Base-by-base conservation (phyloP, 345 rosid species). In the Eucalyptus paniculata region DNA sequence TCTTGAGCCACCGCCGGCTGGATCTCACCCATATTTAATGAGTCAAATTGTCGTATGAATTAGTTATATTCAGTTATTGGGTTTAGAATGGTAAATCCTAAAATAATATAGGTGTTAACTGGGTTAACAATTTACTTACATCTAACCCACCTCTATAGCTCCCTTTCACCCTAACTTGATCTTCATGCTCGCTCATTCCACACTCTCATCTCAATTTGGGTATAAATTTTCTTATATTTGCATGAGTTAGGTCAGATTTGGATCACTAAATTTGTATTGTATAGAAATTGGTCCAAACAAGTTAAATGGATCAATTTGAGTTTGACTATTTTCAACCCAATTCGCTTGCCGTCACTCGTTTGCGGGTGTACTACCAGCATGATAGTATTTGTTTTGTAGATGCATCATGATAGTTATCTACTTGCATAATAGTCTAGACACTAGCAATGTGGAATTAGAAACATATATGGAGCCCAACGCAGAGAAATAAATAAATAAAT, bases 151-250 rank as follows among this genome's bases (percentile, higher is more conserved):
- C 13, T 56, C 30, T 10, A 56, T 56, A 56, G 21, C 30, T 56
- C 30, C 13, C 13, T 56, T 24, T 56, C 13, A 1, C 62, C 12
- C 62, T 56, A 4, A 56, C 14, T 56, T 1, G 30, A 56, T 56
- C 30, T 24, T 24, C 62, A 0, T 56, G 30, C 30, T 56, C 30
- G 1, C 62, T 56, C 6, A 0, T 24, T 24, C 0, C 13, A 23
- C 62, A 23, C 62, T 2, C 62, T 24, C 62, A 23, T 1, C 62
- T 56, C 6, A 56, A 26, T 56, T 56, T 56, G 6, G 6, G 0
- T 56, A 56, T 56, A 56, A 56, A 5, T 24, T 26, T 56, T 56
- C 62, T 56, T 56, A 56, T 10, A 24, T 56, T 24, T 56, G 30
- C 30, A 56, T 56, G 3, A 23, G 30, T 56, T 0, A 1, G 4